Evolutionary conservation across 2,329 filamentous ascomycete species (phyloP).

Genomic region (Colletotrichum liaoningense): DNA sequence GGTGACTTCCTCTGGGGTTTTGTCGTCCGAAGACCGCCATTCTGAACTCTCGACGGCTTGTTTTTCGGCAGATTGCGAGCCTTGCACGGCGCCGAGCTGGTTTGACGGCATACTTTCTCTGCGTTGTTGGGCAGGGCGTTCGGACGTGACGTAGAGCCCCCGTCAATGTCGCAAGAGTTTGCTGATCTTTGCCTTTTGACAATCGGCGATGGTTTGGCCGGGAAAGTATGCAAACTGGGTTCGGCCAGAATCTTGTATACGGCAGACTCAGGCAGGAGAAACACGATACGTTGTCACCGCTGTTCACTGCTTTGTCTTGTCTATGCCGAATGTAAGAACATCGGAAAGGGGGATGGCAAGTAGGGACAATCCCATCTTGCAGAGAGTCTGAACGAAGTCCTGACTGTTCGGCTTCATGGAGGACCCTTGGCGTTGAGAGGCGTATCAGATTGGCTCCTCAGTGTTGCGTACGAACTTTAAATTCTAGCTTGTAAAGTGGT

Average conservation of each 20-base stretch:
- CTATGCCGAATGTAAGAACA: not conserved
- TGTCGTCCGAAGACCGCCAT: constrained; percentile 3
- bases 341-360: not conserved
- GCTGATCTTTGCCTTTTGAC: not conserved
- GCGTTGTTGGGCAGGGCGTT: not conserved
- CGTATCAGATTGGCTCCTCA: constrained; percentile 4
- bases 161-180: not conserved
- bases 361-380: not conserved
- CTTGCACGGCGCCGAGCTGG: not conserved
- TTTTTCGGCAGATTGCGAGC: not conserved
- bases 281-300: too few species aligned
- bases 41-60: not conserved
- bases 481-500: constrained; percentile 11
- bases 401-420: not conserved
- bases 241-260: not conserved
- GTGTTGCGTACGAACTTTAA: constrained; percentile 12
- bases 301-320: not conserved
- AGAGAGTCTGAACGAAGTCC: not conserved
- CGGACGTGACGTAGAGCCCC: not conserved
- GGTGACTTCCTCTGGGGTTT: not conserved
- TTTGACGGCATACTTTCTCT: not conserved
- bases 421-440: not conserved
- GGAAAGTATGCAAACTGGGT: not conserved
- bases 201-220: not conserved
- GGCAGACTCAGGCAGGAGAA: not conserved